Evolutionary conservation across 2,329 filamentous ascomycete species (phyloP).

Genomic region (Botrytis aclada): DNA sequence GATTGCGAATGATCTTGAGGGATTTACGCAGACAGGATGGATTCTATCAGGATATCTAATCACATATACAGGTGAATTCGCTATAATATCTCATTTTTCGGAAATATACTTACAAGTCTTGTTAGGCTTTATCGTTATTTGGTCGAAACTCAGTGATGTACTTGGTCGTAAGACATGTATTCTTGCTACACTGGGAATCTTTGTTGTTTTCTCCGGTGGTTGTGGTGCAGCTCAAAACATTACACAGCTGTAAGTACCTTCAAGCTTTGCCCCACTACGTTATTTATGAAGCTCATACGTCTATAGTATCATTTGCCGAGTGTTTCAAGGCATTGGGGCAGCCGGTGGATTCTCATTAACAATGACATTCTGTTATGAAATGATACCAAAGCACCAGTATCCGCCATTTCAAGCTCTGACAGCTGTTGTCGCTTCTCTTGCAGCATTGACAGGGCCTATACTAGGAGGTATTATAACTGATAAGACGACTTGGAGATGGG

Average conservation of each 20-base stretch:
- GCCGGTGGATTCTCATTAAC: neutral
- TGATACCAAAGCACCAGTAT: slow-evolving; percentile 3
- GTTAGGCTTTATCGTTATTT: neutral
- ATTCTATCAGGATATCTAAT: neutral
- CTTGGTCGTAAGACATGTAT: neutral
- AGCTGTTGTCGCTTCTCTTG: neutral
- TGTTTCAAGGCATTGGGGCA: neutral
- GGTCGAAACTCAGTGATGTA: slow-evolving; percentile 2
- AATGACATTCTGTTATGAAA: neutral
- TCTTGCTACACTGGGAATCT: neutral
- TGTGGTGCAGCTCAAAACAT: slow-evolving; percentile 1
- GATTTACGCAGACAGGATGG: slow-evolving; percentile 2
- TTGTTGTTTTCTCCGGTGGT: neutral
- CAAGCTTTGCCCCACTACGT: too few species aligned
- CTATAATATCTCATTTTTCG: too few species aligned
- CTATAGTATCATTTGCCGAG: neutral
- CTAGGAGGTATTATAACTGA: neutral
- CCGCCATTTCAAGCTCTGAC: neutral
- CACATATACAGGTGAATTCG: slow-evolving; percentile 6
- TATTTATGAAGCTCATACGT: too few species aligned
- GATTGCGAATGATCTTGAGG: neutral
- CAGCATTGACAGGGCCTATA: neutral
- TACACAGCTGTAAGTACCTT: neutral
- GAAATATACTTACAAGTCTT: neutral
- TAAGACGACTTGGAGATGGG: slow-evolving; percentile 9